These are phyloP conservation scores for Aspergillus thermomutatus DNA, from an alignment of 2,329 filamentous ascomycete genomes.

Conservation along the genomic window DNA sequence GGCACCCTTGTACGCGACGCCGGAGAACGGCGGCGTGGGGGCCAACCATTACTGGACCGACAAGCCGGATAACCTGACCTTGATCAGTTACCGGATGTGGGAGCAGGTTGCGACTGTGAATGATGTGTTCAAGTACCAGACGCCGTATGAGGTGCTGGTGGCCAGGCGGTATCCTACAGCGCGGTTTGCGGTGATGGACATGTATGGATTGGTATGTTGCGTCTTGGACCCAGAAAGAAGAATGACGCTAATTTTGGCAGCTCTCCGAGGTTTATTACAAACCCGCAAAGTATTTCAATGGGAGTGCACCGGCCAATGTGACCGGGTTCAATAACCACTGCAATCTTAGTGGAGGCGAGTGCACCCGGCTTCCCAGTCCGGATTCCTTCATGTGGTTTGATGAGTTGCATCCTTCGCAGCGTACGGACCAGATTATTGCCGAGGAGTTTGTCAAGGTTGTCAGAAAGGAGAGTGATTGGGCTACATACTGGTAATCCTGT, in stretches of 20 bases:
- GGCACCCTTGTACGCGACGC: slow-evolving; percentile 63
- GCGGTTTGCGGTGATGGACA: slow-evolving; percentile 64
- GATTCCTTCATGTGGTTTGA: slow-evolving; percentile 72
- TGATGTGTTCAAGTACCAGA: slow-evolving; percentile 50
- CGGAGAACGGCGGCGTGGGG: slow-evolving; percentile 43
- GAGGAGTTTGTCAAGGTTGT: slow-evolving; percentile 56
- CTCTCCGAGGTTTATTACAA: slow-evolving; percentile 59
- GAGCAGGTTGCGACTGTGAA: slow-evolving; percentile 52
- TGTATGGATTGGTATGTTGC: slow-evolving; percentile 54
- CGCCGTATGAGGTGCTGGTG: slow-evolving; percentile 45
- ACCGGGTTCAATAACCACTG: slow-evolving; percentile 59
- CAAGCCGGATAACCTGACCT: slow-evolving; percentile 50
- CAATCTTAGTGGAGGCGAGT: slow-evolving; percentile 36
- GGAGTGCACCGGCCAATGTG: slow-evolving; percentile 60
- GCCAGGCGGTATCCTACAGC: slow-evolving; percentile 50
- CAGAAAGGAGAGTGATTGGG: slow-evolving; percentile 39
- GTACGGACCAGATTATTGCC: slow-evolving; percentile 58
- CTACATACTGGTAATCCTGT: slow-evolving; percentile 22
- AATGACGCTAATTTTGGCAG: not conserved
- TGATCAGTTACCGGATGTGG: slow-evolving; percentile 50
- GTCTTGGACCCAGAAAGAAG: not conserved
- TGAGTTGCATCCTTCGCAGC: slow-evolving; percentile 67
- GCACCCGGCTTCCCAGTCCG: slow-evolving; percentile 41
- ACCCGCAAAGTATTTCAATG: slow-evolving; percentile 60
- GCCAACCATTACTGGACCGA: slow-evolving; percentile 47